These are phyloP conservation scores for Botrytis galanthina DNA, from an alignment of 2,329 filamentous ascomycete species.

Conservation along the genomic window DNA sequence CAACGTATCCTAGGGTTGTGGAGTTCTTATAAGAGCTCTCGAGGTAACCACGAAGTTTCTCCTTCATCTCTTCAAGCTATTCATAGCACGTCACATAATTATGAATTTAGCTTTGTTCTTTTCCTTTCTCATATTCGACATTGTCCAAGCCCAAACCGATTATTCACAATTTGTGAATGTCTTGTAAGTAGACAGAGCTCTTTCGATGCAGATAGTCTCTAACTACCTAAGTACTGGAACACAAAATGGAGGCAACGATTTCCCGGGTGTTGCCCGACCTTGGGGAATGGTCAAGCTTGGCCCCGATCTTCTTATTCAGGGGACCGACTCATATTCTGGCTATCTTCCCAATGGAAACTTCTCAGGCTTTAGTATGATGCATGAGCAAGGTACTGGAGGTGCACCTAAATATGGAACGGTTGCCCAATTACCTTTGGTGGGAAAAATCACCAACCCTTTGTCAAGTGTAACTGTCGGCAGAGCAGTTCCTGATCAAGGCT, in stretches of 20 bases:
- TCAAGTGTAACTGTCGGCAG: constrained; percentile 55
- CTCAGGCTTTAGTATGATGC: constrained; percentile 61
- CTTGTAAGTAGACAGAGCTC: constrained; percentile 25
- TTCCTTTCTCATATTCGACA: not conserved
- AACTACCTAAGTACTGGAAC: constrained; percentile 34
- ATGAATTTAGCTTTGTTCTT: constrained; percentile 4
- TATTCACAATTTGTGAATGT: constrained; percentile 34
- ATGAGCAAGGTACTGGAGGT: constrained; percentile 66
- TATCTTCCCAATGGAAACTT: constrained; percentile 52
- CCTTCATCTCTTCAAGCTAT: not conserved
- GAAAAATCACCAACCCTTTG: constrained; percentile 52
- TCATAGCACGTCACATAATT: not conserved
- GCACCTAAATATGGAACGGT: constrained; percentile 69
- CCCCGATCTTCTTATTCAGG: constrained; percentile 43
- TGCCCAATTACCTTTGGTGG: constrained; percentile 55
- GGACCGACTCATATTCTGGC: constrained; percentile 52
- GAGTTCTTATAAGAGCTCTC: not conserved
- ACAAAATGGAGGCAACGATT: constrained; percentile 47
- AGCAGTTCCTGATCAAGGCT: constrained; percentile 49
- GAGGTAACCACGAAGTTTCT: not conserved
- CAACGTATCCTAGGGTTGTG: not conserved
- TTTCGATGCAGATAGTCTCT: not conserved
- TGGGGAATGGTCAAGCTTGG: constrained; percentile 48
- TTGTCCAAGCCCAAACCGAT: constrained; percentile 21
- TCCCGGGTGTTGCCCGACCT: constrained; percentile 45